Percentiles rank a stretch among this genome's conserved stretches.
These are phyloP conservation scores for Panicum virgatum DNA, from an alignment of 202 grass and related monocot species.

Conservation along the genomic window DNA sequence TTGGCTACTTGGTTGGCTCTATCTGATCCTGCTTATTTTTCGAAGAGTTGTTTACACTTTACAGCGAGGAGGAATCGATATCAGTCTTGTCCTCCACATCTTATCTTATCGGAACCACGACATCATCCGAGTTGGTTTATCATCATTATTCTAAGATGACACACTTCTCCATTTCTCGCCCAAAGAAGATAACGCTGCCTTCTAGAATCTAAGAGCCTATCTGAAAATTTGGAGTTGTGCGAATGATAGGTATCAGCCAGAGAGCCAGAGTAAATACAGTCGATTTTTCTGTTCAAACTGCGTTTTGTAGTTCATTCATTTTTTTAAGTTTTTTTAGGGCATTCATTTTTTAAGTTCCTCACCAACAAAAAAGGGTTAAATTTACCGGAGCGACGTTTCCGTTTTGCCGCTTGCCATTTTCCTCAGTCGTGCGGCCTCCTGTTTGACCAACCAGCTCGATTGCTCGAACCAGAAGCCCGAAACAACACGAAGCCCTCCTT, in stretches of 20 bases:
- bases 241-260: too few relatives aligned
- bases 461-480: background rate
- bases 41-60: background rate
- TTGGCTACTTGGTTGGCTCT: background rate
- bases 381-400: background rate
- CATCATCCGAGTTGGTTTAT: background rate
- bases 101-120: background rate
- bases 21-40: background rate
- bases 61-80: background rate
- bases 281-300: too few relatives aligned
- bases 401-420: background rate
- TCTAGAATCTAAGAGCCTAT: background rate
- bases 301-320: too few relatives aligned
- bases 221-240: background rate
- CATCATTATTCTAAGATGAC: background rate
- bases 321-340: too few relatives aligned
- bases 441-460: background rate
- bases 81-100: background rate
- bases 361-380: too few relatives aligned
- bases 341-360: too few relatives aligned
- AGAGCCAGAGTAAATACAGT: too few relatives aligned
- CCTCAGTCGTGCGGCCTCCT: background rate
- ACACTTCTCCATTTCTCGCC: background rate
- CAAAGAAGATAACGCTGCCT: background rate
- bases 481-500: background rate